A percentile compares a stretch with the other conserved stretches of the same genome.
These are phyloP conservation scores for Penicillium lividum DNA, from an alignment of 495 filamentous ascomycete species.

Conservation along the genomic window DNA sequence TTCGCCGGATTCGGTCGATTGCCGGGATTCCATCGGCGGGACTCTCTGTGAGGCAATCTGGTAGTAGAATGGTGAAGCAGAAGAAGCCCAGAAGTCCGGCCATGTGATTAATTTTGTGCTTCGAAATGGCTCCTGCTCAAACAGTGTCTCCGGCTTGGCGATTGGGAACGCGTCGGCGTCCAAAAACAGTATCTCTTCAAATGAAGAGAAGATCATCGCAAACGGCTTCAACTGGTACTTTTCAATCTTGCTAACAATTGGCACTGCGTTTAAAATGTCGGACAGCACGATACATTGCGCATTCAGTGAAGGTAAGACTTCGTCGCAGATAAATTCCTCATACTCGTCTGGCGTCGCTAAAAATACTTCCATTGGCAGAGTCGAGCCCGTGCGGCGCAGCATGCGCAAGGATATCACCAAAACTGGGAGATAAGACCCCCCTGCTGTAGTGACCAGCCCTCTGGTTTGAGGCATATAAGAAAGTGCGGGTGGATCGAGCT, in stretches of 20 bases:
- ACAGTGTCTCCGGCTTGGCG: constrained; percentile 45
- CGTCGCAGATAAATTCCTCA: constrained; percentile 49
- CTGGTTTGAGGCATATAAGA: constrained; percentile 38
- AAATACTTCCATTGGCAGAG: constrained; percentile 56
- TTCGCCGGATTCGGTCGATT: constrained; percentile 55
- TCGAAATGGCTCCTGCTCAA: constrained; percentile 46
- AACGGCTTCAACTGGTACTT: constrained; percentile 57
- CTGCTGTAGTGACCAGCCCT: constrained; percentile 47
- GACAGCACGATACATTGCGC: constrained; percentile 50
- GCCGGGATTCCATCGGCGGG: constrained; percentile 27
- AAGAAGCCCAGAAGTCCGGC: constrained; percentile 58
- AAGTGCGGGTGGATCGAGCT: constrained; percentile 32
- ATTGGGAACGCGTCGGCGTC: constrained; percentile 55
- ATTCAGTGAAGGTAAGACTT: constrained; percentile 46
- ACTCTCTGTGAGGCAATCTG: constrained; percentile 44
- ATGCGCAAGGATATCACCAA: constrained; percentile 52
- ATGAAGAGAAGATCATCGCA: constrained; percentile 55
- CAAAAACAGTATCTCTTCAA: constrained; percentile 56
- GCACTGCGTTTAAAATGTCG: constrained; percentile 27
- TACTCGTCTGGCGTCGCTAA: constrained; percentile 47
- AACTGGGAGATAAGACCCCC: constrained; percentile 40
- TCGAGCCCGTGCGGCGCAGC: constrained; percentile 53
- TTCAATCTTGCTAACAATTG: constrained; percentile 25
- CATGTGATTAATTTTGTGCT: constrained; percentile 50
- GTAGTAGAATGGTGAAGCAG: constrained; percentile 48